These are phyloP conservation scores for Funneliformis caledonium DNA, from an alignment of 371 early-diverging fungal genomes.

Conservation along the genomic window DNA sequence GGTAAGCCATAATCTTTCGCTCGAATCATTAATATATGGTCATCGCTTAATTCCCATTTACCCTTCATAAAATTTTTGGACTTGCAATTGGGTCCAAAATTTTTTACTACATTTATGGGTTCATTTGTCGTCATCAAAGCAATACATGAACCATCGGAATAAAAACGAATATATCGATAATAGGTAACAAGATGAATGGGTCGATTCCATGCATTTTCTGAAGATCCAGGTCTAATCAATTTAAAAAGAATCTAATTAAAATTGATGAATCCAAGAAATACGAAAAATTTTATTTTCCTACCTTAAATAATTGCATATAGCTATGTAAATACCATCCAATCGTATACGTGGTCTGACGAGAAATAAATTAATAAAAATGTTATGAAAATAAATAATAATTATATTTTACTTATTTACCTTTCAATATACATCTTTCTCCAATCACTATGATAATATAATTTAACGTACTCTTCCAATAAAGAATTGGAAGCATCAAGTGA, in stretches of 20 bases:
- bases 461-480: not conserved
- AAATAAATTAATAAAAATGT: constrained; percentile 41
- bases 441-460: constrained; percentile 46
- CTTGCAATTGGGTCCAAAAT: constrained; percentile 44
- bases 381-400: not conserved
- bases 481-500: constrained; percentile 26
- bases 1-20: constrained; percentile 51
- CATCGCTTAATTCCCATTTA: constrained; percentile 46
- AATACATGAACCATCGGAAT: constrained; percentile 57
- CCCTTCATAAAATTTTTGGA: constrained; percentile 57
- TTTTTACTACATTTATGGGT: constrained; percentile 53
- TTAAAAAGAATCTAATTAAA: not conserved
- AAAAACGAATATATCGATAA: constrained; percentile 71
- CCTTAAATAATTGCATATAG: constrained; percentile 66
- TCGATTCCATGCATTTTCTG: constrained; percentile 60
- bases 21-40: constrained; percentile 43
- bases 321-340: constrained; percentile 72
- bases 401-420: not conserved
- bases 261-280: not conserved
- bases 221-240: constrained; percentile 49
- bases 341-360: constrained; percentile 68
- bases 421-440: constrained; percentile 45
- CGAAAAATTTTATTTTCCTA: constrained; percentile 35
- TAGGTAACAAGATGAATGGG: constrained; percentile 74
- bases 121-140: constrained; percentile 61